Percentiles rank a stretch among this genome's conserved stretches.
Conservation (phyloP, 164 flowering plant species). For the Tinospora cordifolia region DNA sequence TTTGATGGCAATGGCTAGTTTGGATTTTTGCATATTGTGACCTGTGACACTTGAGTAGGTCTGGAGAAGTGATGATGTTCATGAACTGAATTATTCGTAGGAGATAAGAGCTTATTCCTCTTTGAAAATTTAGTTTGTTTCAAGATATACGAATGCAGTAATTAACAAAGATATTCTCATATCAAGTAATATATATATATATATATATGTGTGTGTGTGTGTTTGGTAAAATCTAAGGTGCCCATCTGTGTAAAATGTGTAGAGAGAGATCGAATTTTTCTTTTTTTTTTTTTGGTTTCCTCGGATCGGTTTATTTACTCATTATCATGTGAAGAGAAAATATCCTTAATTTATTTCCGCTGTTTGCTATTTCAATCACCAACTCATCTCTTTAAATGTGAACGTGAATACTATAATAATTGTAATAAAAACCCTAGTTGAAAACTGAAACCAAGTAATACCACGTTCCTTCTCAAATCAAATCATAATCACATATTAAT, state of each 20-base stretch:
- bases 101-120: neutral
- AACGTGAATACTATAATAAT: neutral
- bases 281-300: neutral
- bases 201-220: too few species aligned
- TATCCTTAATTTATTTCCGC: neutral
- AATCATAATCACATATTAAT: too few species aligned
- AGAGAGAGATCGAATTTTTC: neutral
- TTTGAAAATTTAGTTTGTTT: neutral
- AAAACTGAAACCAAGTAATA: neutral
- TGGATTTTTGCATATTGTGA: neutral
- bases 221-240: neutral
- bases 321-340: too few species aligned
- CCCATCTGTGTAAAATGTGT: neutral
- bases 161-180: slow-evolving; percentile 1
- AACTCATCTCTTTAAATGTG: neutral
- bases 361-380: neutral
- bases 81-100: neutral
- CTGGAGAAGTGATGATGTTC: neutral
- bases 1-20: neutral
- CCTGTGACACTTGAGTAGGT: slow-evolving; percentile 6
- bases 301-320: neutral
- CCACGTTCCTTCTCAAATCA: neutral
- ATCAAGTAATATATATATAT: neutral
- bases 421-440: too few species aligned
- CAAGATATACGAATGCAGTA: neutral